A percentile compares a stretch with the other conserved stretches of the same genome.
Conservation (phyloP, 2,329 filamentous ascomycete genomes). For the Colletotrichum eleusines region DNA sequence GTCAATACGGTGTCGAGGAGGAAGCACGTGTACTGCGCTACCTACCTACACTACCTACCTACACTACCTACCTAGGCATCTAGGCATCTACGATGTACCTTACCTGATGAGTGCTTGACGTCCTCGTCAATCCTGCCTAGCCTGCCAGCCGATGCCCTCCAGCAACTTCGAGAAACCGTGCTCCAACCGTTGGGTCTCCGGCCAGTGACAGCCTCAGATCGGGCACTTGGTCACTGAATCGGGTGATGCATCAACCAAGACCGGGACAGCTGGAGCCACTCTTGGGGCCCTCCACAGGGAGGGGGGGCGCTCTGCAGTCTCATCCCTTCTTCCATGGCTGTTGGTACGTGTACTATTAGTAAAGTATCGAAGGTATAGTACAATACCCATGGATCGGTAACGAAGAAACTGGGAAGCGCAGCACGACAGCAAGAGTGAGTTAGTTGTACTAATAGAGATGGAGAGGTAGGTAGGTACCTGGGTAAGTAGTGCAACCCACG, state of each 20-base stretch:
- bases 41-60: background rate
- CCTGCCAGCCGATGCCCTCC: background rate
- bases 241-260: slow-evolving; percentile 22
- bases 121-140: no score
- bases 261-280: slow-evolving; percentile 13
- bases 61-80: no score
- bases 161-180: slow-evolving; percentile 10
- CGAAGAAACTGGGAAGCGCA: slow-evolving; percentile 14
- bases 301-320: slow-evolving; percentile 3
- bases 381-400: background rate
- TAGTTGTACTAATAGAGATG: background rate
- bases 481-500: no score
- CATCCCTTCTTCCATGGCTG: background rate
- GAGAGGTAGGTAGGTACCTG: no score
- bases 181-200: slow-evolving; percentile 2
- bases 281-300: slow-evolving; percentile 3
- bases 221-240: slow-evolving; percentile 32
- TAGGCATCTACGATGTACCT: no score
- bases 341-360: no score
- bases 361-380: no score
- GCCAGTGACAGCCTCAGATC: slow-evolving; percentile 23
- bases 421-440: background rate
- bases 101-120: background rate
- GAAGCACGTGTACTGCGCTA: slow-evolving; percentile 33
- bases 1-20: slow-evolving; percentile 17